These are phyloP conservation scores for Wallemia ichthyophaga DNA, from an alignment of 1,284 basidiomycete species.

Conservation along the genomic window DNA sequence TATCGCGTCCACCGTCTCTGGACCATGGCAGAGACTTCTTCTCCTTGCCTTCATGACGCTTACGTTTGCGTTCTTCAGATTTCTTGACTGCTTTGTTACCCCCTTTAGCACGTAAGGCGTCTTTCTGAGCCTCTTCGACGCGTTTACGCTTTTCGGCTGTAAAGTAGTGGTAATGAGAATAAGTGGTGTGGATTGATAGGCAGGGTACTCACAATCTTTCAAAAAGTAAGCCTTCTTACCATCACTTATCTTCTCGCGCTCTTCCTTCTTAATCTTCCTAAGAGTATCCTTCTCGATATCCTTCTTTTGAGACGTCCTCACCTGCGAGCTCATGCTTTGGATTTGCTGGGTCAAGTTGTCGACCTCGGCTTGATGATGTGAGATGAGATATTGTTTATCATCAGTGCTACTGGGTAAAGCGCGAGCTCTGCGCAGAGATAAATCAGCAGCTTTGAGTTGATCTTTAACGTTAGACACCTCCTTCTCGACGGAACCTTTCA, in stretches of 20 bases:
- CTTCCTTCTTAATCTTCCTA: slow-evolving; percentile 28
- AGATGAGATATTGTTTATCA: slow-evolving; percentile 17
- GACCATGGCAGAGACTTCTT: slow-evolving; percentile 41
- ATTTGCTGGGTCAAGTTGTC: slow-evolving; percentile 45
- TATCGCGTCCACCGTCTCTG: not conserved
- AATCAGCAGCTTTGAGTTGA: slow-evolving; percentile 23
- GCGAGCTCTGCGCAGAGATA: slow-evolving; percentile 31
- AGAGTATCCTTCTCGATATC: slow-evolving; percentile 37
- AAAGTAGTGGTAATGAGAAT: too few relatives aligned
- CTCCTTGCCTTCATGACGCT: slow-evolving; percentile 62
- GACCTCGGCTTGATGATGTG: slow-evolving; percentile 34
- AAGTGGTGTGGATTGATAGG: too few relatives aligned
- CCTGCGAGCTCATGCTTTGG: slow-evolving; percentile 26
- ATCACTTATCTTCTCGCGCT: slow-evolving; percentile 34
- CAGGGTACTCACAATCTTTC: slow-evolving; percentile 53
- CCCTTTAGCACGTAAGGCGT: slow-evolving; percentile 37
- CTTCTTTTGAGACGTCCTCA: slow-evolving; percentile 32
- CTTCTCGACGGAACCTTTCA: slow-evolving; percentile 22
- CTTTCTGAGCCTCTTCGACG: slow-evolving; percentile 38
- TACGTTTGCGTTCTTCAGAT: slow-evolving; percentile 61
- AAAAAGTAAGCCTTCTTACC: slow-evolving; percentile 66
- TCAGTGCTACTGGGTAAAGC: slow-evolving; percentile 30
- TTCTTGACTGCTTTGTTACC: slow-evolving; percentile 54
- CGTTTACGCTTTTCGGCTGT: slow-evolving; percentile 46
- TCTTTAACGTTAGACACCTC: slow-evolving; percentile 31